Base-by-base conservation (phyloP, 2,329 filamentous ascomycete species). In the Epichloe sylvatica region DNA sequence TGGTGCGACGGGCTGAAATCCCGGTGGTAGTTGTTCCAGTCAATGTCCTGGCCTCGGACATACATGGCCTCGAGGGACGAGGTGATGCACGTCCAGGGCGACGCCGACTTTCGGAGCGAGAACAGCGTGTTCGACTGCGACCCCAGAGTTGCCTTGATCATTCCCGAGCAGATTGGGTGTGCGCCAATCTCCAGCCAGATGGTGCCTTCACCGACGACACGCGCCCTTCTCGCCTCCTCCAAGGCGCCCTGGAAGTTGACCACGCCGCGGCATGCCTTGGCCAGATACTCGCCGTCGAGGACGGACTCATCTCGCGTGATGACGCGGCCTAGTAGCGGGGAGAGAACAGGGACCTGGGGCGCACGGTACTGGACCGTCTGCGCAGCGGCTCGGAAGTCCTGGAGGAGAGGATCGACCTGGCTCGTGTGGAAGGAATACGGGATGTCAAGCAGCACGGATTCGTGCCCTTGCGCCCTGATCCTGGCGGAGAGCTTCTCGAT, bases 101-200 rank as follows among this genome's bases (percentile, higher is more conserved):
- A 30, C 30, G 30, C 30, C 30, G 37, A 78, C 37, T 73, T 75
- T 45, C 80, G 75, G 33, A 77, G 3, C 85, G 80, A 78, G 11
- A 79, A 72, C 4, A 76, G 69, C 9, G 75, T 73, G n/a, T 2
- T 72, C 67, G 12, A 73, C 73, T 8, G 70, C 65, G 3, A 66
- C 61, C 36, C 30, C 30, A 74, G 73, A 45, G 83, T 71, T 4
- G 75, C 72, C 67, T 81, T 83, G 45, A 83, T 71, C 66, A 86
- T 80, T 41, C 70, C 70, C 25, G 69, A 68, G 65, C 77, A 81
- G 13, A 84, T 74, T 0, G 80, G 78, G 55, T 84, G 77, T 9
- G 81, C 80, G 1, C 83, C 83, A 52, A 85, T 67, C 57, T 87
- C 83, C 46, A 86, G 60, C 75, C 77, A 85, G n/a, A 74, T 67